phyloP scores from a whole-genome alignment of 129 eudicot genomes.

The Oenanthe sinensis region DNA sequence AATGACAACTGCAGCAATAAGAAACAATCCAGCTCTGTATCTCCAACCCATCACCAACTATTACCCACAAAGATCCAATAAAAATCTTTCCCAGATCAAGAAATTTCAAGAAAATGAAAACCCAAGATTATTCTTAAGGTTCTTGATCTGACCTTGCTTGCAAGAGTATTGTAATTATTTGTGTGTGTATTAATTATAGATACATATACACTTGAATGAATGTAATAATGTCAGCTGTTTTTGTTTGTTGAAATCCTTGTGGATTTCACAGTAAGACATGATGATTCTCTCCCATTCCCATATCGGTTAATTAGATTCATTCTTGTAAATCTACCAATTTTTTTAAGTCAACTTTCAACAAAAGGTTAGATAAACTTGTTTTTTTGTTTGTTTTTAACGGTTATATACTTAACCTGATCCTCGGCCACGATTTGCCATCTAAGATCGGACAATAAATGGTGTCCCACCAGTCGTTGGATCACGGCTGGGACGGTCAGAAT shows the following conservation, averaged over 20 bases:
- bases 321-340: background rate
- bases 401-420: too few species aligned
- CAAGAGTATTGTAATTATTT: background rate
- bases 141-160: conserved; percentile 10
- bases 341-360: background rate
- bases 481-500: too few species aligned
- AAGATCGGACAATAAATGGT: too few species aligned
- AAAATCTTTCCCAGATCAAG: conserved; percentile 1
- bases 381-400: too few species aligned
- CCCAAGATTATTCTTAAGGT: background rate
- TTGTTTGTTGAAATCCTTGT: background rate
- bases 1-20: conserved; percentile 81
- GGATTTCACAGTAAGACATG: background rate
- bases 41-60: conserved; percentile 63
- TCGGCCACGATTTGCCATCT: too few species aligned
- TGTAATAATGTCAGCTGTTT: conserved; percentile 3
- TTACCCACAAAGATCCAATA: conserved; percentile 22
- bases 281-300: background rate
- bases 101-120: background rate
- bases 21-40: conserved; percentile 67
- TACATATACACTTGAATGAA: background rate
- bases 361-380: background rate
- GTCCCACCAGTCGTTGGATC: too few species aligned
- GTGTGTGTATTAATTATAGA: background rate
- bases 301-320: background rate